These are phyloP conservation scores for Cinnamomum chago DNA, from an alignment of 164 flowering plant species.

Conservation along the genomic window DNA sequence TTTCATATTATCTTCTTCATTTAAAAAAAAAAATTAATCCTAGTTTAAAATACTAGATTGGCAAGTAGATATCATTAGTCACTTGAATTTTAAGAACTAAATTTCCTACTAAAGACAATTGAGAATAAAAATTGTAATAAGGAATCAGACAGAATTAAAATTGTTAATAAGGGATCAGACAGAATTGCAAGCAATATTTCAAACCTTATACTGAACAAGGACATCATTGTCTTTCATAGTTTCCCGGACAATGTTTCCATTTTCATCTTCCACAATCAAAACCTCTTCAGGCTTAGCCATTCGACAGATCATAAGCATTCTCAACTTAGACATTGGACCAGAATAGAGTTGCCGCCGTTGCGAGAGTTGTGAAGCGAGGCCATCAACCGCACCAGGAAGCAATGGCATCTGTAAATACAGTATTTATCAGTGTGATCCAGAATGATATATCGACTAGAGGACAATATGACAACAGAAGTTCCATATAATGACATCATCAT, in stretches of 20 bases:
- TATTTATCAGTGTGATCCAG: background rate
- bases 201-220: constrained; percentile 96
- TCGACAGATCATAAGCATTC: constrained; percentile 91
- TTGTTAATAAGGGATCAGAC: background rate
- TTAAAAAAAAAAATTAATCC: too few relatives aligned
- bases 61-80: too few relatives aligned
- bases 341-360: constrained; percentile 86
- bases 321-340: constrained; percentile 82
- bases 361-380: constrained; percentile 59
- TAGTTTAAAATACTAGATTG: too few relatives aligned
- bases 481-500: too few relatives aligned
- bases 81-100: too few relatives aligned
- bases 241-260: constrained; percentile 99
- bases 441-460: background rate
- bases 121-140: too few relatives aligned
- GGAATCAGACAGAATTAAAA: background rate
- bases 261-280: constrained; percentile 98
- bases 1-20: too few relatives aligned
- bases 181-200: background rate
- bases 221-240: constrained; percentile 99
- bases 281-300: constrained; percentile 99
- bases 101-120: too few relatives aligned
- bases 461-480: background rate
- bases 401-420: constrained; percentile 47
- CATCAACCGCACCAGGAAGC: constrained; percentile 71